Percentiles rank a stretch among this genome's conserved stretches.
phyloP scores from a whole-genome alignment of 2,329 filamentous ascomycete genomes.

The Phyllosticta citribraziliensis region DNA sequence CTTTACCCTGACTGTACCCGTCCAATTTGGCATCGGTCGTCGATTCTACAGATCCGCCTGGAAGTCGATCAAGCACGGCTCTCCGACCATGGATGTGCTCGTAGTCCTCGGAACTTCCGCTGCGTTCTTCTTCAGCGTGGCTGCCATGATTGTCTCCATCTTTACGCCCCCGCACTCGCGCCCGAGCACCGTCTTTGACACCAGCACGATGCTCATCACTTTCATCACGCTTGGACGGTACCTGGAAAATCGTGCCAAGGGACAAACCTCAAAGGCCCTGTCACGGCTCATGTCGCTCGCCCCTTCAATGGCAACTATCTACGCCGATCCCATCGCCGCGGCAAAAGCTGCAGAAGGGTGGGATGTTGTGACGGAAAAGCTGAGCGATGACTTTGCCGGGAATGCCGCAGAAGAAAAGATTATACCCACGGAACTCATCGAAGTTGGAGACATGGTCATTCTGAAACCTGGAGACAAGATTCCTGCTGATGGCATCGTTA shows the following conservation, averaged over 20 bases:
- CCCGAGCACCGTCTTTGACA: constrained; percentile 89
- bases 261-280: constrained; percentile 87
- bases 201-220: constrained; percentile 95
- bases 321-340: constrained; percentile 84
- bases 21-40: constrained; percentile 93
- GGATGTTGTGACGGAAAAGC: constrained; percentile 43
- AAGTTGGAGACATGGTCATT: constrained; percentile 88
- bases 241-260: constrained; percentile 89
- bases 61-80: constrained; percentile 80
- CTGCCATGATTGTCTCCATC: constrained; percentile 77
- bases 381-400: constrained; percentile 26
- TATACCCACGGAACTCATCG: constrained; percentile 90
- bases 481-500: constrained; percentile 80
- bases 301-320: constrained; percentile 95
- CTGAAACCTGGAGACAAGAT: constrained; percentile 94
- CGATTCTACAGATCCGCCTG: constrained; percentile 92
- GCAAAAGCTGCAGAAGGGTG: constrained; percentile 81
- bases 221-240: constrained; percentile 88
- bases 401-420: constrained; percentile 67
- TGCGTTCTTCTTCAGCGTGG: constrained; percentile 90
- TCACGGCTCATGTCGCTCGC: constrained; percentile 92
- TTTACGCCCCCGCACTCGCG: constrained; percentile 64
- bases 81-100: constrained; percentile 95
- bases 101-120: constrained; percentile 89
- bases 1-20: constrained; percentile 73